phyloP scores from a whole-genome alignment of 306 rosid genomes.

The Quercus cerris region DNA sequence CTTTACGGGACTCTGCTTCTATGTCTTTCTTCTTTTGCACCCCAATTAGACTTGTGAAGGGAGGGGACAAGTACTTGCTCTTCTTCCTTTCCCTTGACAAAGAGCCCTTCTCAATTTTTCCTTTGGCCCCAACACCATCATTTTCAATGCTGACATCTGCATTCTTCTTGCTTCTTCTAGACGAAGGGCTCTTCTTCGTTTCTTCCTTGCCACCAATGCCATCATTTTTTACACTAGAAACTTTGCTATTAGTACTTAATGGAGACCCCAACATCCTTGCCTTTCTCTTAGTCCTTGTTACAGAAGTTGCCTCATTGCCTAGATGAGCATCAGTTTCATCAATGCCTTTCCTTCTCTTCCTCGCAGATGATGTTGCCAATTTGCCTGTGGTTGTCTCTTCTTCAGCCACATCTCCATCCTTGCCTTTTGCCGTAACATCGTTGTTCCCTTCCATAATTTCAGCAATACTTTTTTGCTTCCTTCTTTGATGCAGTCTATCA shows the following conservation, averaged over 20 bases:
- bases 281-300: slow-evolving; percentile 26
- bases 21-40: slow-evolving; percentile 29
- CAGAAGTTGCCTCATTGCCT: slow-evolving; percentile 6
- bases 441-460: slow-evolving; percentile 54
- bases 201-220: slow-evolving; percentile 21
- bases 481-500: slow-evolving; percentile 31
- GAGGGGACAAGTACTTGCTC: slow-evolving; percentile 88
- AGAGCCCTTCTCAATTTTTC: slow-evolving; percentile 27
- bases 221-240: slow-evolving; percentile 17
- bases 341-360: slow-evolving; percentile 39
- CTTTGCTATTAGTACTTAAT: slow-evolving; percentile 12
- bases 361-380: slow-evolving; percentile 16
- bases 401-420: slow-evolving; percentile 17
- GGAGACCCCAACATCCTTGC: slow-evolving; percentile 16
- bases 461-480: slow-evolving; percentile 80
- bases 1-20: slow-evolving; percentile 23
- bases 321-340: slow-evolving; percentile 4
- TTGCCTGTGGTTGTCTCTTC: slow-evolving; percentile 24
- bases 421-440: slow-evolving; percentile 22
- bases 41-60: slow-evolving; percentile 50
- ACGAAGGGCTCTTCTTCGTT: slow-evolving; percentile 7
- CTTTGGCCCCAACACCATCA: slow-evolving; percentile 13
- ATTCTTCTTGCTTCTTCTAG: slow-evolving; percentile 28
- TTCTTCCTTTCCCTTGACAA: slow-evolving; percentile 67
- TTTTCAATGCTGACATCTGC: slow-evolving; percentile 8